These are phyloP conservation scores for Solidago caesia DNA, from an alignment of 129 eudicot species.

Conservation along the genomic window DNA sequence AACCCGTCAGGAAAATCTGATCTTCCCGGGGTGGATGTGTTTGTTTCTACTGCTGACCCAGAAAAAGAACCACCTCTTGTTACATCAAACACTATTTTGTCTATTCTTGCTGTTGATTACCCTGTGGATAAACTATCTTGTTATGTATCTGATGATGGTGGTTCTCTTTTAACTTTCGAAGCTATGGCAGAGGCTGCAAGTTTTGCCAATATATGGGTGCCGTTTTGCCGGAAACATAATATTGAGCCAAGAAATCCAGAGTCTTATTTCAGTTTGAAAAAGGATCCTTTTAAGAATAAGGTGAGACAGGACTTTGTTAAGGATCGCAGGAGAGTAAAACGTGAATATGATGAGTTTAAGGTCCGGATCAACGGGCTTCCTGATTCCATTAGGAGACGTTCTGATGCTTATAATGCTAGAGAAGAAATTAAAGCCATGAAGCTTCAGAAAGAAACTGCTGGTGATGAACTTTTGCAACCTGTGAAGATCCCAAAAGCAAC, in stretches of 20 bases:
- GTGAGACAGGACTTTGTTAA: constrained; percentile 61
- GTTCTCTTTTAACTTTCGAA: constrained; percentile 63
- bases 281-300: constrained; percentile 62
- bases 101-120: constrained; percentile 63
- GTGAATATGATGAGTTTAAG: constrained; percentile 74
- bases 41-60: constrained; percentile 74
- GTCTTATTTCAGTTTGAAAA: constrained; percentile 53
- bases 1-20: constrained; percentile 68
- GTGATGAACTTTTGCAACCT: constrained; percentile 48
- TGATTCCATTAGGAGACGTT: constrained; percentile 64
- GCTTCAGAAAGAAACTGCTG: constrained; percentile 48
- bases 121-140: constrained; percentile 66
- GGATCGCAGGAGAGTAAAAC: constrained; percentile 62
- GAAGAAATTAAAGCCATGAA: constrained; percentile 71
- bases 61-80: constrained; percentile 82
- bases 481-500: constrained; percentile 64
- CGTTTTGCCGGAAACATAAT: constrained; percentile 62
- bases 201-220: constrained; percentile 66
- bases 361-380: constrained; percentile 65
- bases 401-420: constrained; percentile 65
- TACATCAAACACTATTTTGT: constrained; percentile 65
- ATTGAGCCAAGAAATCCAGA: constrained; percentile 74
- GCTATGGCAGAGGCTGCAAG: constrained; percentile 85
- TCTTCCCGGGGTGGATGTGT: constrained; percentile 62
- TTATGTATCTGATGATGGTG: constrained; percentile 75